These are phyloP conservation scores for Filobasidium wieringae DNA, from an alignment of 768 basidiomycete genomes.

Conservation along the genomic window DNA sequence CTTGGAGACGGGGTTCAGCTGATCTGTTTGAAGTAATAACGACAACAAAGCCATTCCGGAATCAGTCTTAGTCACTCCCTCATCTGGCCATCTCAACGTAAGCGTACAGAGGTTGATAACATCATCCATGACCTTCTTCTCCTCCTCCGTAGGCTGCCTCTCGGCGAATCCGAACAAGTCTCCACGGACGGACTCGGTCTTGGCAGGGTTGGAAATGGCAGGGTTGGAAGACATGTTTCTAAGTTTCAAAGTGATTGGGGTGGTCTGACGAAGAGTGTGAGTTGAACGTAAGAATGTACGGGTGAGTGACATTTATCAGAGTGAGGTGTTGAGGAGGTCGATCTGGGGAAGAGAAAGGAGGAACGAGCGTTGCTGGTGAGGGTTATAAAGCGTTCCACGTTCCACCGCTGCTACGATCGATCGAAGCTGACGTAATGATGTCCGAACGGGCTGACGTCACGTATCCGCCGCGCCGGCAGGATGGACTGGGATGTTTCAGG, in stretches of 20 bases:
- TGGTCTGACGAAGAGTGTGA: too few relatives aligned
- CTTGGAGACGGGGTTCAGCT: slow-evolving; percentile 26
- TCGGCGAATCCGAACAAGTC: slow-evolving; percentile 27
- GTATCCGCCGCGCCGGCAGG: too few relatives aligned
- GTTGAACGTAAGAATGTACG: too few relatives aligned
- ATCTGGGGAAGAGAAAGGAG: too few relatives aligned
- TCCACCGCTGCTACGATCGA: too few relatives aligned
- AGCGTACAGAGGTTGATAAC: slow-evolving; percentile 28
- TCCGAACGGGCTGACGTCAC: too few relatives aligned
- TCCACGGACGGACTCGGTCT: slow-evolving; percentile 1
- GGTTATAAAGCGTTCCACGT: too few relatives aligned
- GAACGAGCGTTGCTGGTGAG: too few relatives aligned
- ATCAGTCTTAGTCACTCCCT: not conserved
- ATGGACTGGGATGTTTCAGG: too few relatives aligned
- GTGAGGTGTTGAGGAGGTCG: too few relatives aligned
- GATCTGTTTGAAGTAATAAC: slow-evolving; percentile 15
- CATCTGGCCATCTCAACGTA: not conserved
- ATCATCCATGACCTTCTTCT: slow-evolving; percentile 27
- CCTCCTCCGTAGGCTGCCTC: slow-evolving; percentile 21
- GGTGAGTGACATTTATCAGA: too few relatives aligned
- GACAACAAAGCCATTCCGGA: not conserved
- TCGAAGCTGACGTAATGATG: too few relatives aligned
- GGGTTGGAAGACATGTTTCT: slow-evolving; percentile 5
- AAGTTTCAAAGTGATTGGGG: not conserved
- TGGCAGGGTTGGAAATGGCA: slow-evolving; percentile 1